These are phyloP conservation scores for Pichia sp. DNA, from an alignment of 1,139 yeast species.

Conservation along the genomic window DNA sequence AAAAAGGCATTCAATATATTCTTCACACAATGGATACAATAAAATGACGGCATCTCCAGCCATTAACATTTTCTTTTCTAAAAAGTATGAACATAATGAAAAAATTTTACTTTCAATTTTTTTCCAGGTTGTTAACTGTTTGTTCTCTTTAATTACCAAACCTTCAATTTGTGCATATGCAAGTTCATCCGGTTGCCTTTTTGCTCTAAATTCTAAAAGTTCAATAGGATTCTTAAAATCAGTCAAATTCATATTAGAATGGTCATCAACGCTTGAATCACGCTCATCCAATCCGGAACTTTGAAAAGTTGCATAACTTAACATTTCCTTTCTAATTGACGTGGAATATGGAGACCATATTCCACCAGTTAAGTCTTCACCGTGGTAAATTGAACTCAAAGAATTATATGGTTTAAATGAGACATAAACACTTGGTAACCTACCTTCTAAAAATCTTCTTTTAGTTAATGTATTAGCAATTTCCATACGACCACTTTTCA, in stretches of 20 bases:
- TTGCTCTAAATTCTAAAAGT: constrained; percentile 71
- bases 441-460: constrained; percentile 71
- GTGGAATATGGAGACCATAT: constrained; percentile 79
- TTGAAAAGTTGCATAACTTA: constrained; percentile 49
- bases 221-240: constrained; percentile 70
- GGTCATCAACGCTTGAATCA: constrained; percentile 66
- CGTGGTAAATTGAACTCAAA: constrained; percentile 64
- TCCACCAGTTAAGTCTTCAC: constrained; percentile 76
- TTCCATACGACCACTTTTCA: constrained; percentile 80
- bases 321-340: constrained; percentile 46
- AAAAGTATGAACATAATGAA: constrained; percentile 57
- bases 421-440: constrained; percentile 68
- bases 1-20: constrained; percentile 72
- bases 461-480: constrained; percentile 93
- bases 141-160: constrained; percentile 43
- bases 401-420: constrained; percentile 71
- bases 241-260: constrained; percentile 66
- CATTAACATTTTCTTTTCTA: constrained; percentile 45
- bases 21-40: constrained; percentile 86
- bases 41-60: constrained; percentile 72
- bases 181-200: constrained; percentile 67
- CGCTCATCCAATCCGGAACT: constrained; percentile 75
- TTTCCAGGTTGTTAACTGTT: constrained; percentile 48
- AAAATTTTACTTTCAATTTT: constrained; percentile 74
- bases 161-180: constrained; percentile 69